Percentiles rank a stretch among this genome's conserved stretches.
These are phyloP conservation scores for Magnolia officinalis DNA, from an alignment of 164 flowering plant genomes.

Conservation along the genomic window DNA sequence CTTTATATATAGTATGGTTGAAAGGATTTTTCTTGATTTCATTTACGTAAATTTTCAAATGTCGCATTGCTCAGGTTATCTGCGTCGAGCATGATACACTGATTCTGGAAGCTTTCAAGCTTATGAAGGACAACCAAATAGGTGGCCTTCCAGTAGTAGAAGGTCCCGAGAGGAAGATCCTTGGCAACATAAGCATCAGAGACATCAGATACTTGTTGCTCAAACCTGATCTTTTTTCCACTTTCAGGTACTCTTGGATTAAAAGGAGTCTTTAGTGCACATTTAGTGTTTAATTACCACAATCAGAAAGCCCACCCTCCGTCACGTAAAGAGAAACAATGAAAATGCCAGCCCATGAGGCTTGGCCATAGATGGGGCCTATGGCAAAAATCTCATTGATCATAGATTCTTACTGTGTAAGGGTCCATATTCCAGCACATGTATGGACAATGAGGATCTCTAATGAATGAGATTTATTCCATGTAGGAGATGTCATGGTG, in stretches of 20 bases:
- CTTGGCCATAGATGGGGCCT: no score
- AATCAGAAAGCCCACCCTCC: no score
- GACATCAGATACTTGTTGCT: slow-evolving; percentile 78
- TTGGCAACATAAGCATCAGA: slow-evolving; percentile 81
- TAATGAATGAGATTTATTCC: no score
- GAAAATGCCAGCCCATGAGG: no score
- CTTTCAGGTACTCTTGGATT: slow-evolving; percentile 55
- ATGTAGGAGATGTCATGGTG: no score
- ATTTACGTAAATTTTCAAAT: not conserved
- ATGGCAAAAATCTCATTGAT: no score
- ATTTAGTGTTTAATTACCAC: no score
- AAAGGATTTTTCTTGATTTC: not conserved
- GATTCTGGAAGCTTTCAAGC: slow-evolving; percentile 85
- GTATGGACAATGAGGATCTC: no score
- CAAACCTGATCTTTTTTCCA: slow-evolving; percentile 71
- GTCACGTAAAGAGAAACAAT: no score
- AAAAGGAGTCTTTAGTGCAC: no score
- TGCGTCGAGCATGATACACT: slow-evolving; percentile 51
- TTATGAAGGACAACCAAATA: slow-evolving; percentile 72
- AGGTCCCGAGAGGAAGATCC: slow-evolving; percentile 51
- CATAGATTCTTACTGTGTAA: no score
- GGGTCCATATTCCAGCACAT: no score
- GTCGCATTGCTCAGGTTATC: slow-evolving; percentile 43
- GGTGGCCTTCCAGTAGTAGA: slow-evolving; percentile 90
- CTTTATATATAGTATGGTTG: not conserved